Base-by-base conservation (phyloP, 1,139 yeast species). In the Lodderomyces margitis region DNA sequence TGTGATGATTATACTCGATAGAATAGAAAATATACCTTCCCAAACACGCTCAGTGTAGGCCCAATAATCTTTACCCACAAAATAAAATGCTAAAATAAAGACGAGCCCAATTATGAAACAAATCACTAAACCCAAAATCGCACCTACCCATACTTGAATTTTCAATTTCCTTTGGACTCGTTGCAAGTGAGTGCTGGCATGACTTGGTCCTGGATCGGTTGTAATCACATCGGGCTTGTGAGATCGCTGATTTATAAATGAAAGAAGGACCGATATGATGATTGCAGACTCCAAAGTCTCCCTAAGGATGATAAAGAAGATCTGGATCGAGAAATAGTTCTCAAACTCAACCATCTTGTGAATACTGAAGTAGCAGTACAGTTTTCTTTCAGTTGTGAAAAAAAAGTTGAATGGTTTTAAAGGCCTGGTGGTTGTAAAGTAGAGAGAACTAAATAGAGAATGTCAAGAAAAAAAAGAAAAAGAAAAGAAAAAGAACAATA, bases 231-330 rank as follows among this genome's bases (percentile, higher is more conserved):
- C 21, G 27, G 43, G 43, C 34, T 42, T 44, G 35, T 39, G 48
- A 11, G 56, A 45, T 46, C 81, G 72, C 59, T 85, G 94, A 54
- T 82, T 81, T 50, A 88, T 71, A 63, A 88, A 88, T 15, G 96
- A 86, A 41, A 88, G 71, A 42, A 88, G 67, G 21, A 89, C 96
- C 14, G 96, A 87, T 23, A 88, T 83, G 57, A 88, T 83, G 43
- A 88, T 81, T 25, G 92, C 95, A 11, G 95, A 87, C 66, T 88
- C 96, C 50, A 88, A 65, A 38, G 95, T 83, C 64, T 88, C 96
- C 56, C 97, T 69, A 48, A 88, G 75, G 45, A 87, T 88, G 52
- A 88, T 87, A 66, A 88, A 88, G 74, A 88, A 88, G 45, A 87
- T 89, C 66, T 83, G 88, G 21, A 81, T 77, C 4, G 87, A 81